Evolutionary conservation across 2,329 filamentous ascomycete species (phyloP).

Genomic region (Aureobasidium sp.): DNA sequence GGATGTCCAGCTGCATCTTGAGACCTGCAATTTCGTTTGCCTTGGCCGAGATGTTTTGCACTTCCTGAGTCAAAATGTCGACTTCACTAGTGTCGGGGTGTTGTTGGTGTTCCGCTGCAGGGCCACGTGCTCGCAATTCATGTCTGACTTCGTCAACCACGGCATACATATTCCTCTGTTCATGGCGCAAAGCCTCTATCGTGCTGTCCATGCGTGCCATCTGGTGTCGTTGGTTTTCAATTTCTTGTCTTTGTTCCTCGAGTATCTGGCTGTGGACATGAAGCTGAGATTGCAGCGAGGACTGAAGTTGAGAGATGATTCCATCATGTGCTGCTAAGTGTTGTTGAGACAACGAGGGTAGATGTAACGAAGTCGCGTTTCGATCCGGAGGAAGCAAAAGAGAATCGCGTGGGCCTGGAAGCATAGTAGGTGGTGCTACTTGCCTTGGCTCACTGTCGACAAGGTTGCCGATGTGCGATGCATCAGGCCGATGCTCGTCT

Average conservation of each 20-base stretch:
- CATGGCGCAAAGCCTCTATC: constrained; percentile 32
- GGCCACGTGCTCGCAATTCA: constrained; percentile 26
- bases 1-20: constrained; percentile 39
- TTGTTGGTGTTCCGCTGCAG: constrained; percentile 17
- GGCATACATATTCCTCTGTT: constrained; percentile 29
- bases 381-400: constrained; percentile 4
- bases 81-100: constrained; percentile 30
- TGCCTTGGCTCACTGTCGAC: constrained; percentile 8
- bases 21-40: constrained; percentile 40
- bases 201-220: constrained; percentile 33
- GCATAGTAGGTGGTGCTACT: constrained; percentile 4
- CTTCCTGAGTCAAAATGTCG: constrained; percentile 36
- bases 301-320: constrained; percentile 30
- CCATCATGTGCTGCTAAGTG: constrained; percentile 22
- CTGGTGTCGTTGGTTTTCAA: constrained; percentile 33
- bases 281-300: constrained; percentile 41
- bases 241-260: constrained; percentile 33
- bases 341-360: constrained; percentile 14
- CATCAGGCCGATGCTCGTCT: constrained; percentile 13
- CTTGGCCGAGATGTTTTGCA: constrained; percentile 34
- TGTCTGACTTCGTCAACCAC: constrained; percentile 30
- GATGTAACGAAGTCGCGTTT: background rate
- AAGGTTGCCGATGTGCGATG: constrained; percentile 6
- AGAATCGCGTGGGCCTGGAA: constrained; percentile 5
- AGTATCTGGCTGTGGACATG: constrained; percentile 37